A percentile compares a stretch with the other conserved stretches of the same genome.
Conservation (phyloP, 2,329 filamentous ascomycete species). For the Domatiomyces catenatus region DNA sequence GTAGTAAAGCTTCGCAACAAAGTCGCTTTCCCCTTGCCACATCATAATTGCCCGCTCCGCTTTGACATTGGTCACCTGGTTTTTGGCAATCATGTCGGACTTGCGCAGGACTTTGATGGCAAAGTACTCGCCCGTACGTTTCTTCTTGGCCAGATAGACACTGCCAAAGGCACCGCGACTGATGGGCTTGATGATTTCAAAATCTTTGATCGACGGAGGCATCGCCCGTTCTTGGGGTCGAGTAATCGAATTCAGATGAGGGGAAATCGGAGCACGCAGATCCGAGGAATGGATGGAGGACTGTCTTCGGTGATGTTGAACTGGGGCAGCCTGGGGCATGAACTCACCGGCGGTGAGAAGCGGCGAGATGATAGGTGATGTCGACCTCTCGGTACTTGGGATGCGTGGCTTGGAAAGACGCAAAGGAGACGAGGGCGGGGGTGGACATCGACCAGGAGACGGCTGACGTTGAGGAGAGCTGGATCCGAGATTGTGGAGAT, state of each 20-base stretch:
- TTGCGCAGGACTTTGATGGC: slow-evolving; percentile 98
- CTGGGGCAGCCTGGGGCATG: slow-evolving; percentile 30
- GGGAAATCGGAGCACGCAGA: slow-evolving; percentile 59
- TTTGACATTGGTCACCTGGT: slow-evolving; percentile 97
- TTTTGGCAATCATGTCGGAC: slow-evolving; percentile 99
- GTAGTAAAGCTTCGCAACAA: slow-evolving; percentile 98
- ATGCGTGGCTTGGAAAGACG: slow-evolving; percentile 70
- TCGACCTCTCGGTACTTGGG: slow-evolving; percentile 34
- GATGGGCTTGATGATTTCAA: slow-evolving; percentile 98
- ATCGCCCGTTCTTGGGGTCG: slow-evolving; percentile 76
- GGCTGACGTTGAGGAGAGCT: slow-evolving; percentile 67
- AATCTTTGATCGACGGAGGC: slow-evolving; percentile 94
- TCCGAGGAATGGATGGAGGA: slow-evolving; percentile 78
- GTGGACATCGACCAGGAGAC: slow-evolving; percentile 61
- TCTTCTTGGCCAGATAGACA: slow-evolving; percentile 96
- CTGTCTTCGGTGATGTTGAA: slow-evolving; percentile 66
- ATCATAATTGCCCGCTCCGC: slow-evolving; percentile 99
- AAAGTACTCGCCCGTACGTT: slow-evolving; percentile 94
- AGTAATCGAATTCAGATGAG: slow-evolving; percentile 56
- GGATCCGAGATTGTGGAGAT: slow-evolving; percentile 55
- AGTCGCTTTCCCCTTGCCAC: slow-evolving; percentile 99
- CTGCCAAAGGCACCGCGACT: slow-evolving; percentile 97
- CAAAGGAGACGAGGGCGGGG: slow-evolving; percentile 72
- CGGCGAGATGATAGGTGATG: slow-evolving; percentile 76
- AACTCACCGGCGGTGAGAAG: slow-evolving; percentile 68